Percentiles rank a stretch among this genome's conserved stretches.
These are phyloP conservation scores for Gynandropsis gynandra DNA, from an alignment of 345 rosid genomes.

Conservation along the genomic window DNA sequence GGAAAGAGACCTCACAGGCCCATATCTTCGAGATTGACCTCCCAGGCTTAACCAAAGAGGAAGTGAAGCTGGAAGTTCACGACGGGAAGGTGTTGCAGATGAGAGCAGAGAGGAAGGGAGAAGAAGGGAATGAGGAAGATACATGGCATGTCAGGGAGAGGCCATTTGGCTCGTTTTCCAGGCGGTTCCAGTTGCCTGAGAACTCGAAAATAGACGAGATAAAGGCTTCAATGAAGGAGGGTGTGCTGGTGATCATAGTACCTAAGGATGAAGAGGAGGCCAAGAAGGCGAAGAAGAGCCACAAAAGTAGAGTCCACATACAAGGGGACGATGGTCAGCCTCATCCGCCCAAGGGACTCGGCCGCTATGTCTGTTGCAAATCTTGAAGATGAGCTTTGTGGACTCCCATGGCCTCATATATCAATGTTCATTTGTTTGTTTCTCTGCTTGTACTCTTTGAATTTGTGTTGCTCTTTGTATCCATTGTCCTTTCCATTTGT, in stretches of 20 bases:
- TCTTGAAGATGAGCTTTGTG: too few relatives aligned
- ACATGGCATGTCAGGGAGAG: neutral
- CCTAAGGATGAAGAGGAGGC: conserved; percentile 22
- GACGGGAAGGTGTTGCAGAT: conserved; percentile 12
- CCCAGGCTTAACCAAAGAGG: conserved; percentile 18
- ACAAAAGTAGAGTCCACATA: too few relatives aligned
- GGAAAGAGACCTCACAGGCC: neutral
- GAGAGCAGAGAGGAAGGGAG: conserved; percentile 14
- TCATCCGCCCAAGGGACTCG: too few relatives aligned
- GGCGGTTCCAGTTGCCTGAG: conserved; percentile 7
- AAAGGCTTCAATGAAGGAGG: conserved; percentile 35
- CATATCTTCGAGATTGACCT: conserved; percentile 1
- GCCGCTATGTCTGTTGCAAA: too few relatives aligned
- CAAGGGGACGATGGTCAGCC: too few relatives aligned
- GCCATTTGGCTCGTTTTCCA: neutral
- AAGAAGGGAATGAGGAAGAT: neutral
- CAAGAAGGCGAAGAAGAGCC: neutral
- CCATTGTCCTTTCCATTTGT: too few relatives aligned
- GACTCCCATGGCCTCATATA: too few relatives aligned
- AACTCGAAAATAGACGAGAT: conserved; percentile 14
- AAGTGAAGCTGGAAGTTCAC: conserved; percentile 21
- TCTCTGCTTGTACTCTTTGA: too few relatives aligned
- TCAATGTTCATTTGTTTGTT: too few relatives aligned
- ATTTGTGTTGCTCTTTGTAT: too few relatives aligned
- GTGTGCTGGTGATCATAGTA: conserved; percentile 29